These are phyloP conservation scores for Ensete ventricosum DNA, from an alignment of 176 grass and related monocot genomes.

Conservation along the genomic window DNA sequence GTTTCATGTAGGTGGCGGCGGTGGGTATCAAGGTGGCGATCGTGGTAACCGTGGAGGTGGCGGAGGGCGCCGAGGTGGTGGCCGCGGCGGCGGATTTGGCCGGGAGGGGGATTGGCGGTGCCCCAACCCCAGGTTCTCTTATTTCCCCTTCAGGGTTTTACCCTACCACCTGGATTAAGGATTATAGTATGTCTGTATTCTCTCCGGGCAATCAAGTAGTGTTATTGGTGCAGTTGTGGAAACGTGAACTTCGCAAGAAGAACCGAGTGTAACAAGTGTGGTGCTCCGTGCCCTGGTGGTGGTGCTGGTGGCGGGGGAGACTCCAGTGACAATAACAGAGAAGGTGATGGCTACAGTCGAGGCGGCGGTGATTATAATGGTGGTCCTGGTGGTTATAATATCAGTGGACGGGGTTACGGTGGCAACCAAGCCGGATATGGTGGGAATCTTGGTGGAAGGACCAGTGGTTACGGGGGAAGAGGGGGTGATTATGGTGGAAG, in stretches of 20 bases:
- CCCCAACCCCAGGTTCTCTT: slow-evolving; percentile 42
- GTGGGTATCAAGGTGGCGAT: slow-evolving; percentile 2
- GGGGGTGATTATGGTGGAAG: slow-evolving; percentile 27
- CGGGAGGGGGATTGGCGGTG: slow-evolving; percentile 83
- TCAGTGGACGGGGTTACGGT: slow-evolving; percentile 39
- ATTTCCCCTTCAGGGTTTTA: not conserved
- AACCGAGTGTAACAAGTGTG: slow-evolving; percentile 93
- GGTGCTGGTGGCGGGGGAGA: slow-evolving; percentile 30
- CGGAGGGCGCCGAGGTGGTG: slow-evolving; percentile 26
- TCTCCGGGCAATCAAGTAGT: not conserved
- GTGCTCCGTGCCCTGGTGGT: slow-evolving; percentile 43
- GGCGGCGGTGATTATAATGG: slow-evolving; percentile 31
- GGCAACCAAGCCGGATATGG: slow-evolving; percentile 41
- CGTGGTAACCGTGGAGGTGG: slow-evolving; percentile 55
- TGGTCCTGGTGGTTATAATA: slow-evolving; percentile 38
- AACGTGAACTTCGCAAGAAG: slow-evolving; percentile 94
- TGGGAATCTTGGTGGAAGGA: slow-evolving; percentile 38
- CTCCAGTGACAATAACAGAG: slow-evolving; percentile 26
- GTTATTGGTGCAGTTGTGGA: slow-evolving; percentile 49
- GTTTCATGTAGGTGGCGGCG: slow-evolving; percentile 24
- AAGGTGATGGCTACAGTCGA: slow-evolving; percentile 21
- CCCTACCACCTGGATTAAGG: not conserved
- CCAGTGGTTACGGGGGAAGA: slow-evolving; percentile 25
- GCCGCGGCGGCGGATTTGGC: slow-evolving; percentile 21
- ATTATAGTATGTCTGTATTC: slow-evolving; percentile 4